These are phyloP conservation scores for Acer yangbiense DNA, from an alignment of 345 rosid species.

Conservation along the genomic window DNA sequence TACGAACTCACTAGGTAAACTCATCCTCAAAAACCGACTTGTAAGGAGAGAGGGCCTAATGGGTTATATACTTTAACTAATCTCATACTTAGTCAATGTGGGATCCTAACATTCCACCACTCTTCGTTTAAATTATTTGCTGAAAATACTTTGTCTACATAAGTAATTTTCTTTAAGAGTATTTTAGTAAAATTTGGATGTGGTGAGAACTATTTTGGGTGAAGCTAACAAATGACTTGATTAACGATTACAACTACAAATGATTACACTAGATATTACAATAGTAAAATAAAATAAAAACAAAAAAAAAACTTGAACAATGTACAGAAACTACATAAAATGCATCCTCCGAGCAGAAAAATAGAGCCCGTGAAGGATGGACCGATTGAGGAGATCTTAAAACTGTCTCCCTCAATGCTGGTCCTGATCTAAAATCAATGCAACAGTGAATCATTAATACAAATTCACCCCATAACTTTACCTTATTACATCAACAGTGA, in stretches of 20 bases:
- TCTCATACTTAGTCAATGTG: too few species aligned
- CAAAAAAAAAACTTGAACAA: conserved; percentile 17
- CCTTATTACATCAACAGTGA: conserved; percentile 19
- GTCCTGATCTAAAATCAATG: conserved; percentile 26
- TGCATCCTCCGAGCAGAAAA: conserved; percentile 48
- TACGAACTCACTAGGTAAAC: too few species aligned
- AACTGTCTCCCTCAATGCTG: conserved; percentile 55
- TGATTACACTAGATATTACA: conserved; percentile 13
- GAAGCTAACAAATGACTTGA: conserved; percentile 17
- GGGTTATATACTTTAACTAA: too few species aligned
- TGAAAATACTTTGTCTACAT: too few species aligned
- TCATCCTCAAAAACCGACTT: too few species aligned
- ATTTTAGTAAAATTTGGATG: too few species aligned
- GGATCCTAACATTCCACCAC: too few species aligned
- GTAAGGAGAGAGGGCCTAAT: too few species aligned
- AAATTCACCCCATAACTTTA: conserved; percentile 7
- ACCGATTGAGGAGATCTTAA: conserved; percentile 59
- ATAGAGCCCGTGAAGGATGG: conserved; percentile 41
- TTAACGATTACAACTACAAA: conserved; percentile 13
- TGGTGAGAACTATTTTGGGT: too few species aligned
- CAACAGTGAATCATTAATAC: conserved; percentile 7
- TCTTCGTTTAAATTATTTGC: too few species aligned
- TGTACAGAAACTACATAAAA: conserved; percentile 26
- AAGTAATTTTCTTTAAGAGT: too few species aligned
- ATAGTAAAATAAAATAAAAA: conserved; percentile 13